These are phyloP conservation scores for Penicillium thymicola DNA, from an alignment of 2,329 filamentous ascomycete species.

Conservation along the genomic window DNA sequence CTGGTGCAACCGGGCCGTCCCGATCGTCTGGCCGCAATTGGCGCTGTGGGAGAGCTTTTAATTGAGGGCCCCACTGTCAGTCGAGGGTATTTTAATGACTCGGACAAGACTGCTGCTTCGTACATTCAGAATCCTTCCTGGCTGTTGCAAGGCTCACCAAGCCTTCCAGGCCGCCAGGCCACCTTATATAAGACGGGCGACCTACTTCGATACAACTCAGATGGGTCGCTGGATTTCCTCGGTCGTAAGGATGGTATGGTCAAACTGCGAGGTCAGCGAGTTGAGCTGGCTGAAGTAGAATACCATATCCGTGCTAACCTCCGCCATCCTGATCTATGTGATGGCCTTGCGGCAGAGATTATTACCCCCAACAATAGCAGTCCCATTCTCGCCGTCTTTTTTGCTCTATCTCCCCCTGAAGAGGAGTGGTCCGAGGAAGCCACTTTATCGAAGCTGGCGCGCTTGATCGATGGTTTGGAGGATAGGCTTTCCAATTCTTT, in stretches of 20 bases:
- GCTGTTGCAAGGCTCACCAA: not conserved
- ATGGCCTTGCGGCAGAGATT: not conserved
- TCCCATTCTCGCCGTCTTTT: not conserved
- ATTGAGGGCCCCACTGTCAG: not conserved
- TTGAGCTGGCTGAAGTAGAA: slow-evolving; percentile 1
- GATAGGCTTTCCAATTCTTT: not conserved
- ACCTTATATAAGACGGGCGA: not conserved
- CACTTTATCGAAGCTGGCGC: not conserved
- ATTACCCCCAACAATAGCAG: not conserved
- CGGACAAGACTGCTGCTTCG: not conserved
- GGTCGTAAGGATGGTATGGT: not conserved
- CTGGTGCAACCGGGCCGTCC: not conserved
- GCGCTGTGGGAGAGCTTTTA: not conserved
- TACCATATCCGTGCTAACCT: not conserved
- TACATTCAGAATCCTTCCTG: not conserved
- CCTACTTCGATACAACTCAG: not conserved
- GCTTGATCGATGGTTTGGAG: not conserved
- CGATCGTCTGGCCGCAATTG: not conserved
- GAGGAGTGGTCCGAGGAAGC: not conserved
- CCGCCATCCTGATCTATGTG: not conserved
- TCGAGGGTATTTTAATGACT: not conserved
- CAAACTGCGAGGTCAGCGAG: not conserved
- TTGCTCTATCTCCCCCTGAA: not conserved
- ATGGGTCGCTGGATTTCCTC: not conserved
- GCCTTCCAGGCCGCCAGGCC: not conserved